Base-by-base conservation (phyloP, 192 early-diverging fungal species). In the Linnemannia elongata region DNA sequence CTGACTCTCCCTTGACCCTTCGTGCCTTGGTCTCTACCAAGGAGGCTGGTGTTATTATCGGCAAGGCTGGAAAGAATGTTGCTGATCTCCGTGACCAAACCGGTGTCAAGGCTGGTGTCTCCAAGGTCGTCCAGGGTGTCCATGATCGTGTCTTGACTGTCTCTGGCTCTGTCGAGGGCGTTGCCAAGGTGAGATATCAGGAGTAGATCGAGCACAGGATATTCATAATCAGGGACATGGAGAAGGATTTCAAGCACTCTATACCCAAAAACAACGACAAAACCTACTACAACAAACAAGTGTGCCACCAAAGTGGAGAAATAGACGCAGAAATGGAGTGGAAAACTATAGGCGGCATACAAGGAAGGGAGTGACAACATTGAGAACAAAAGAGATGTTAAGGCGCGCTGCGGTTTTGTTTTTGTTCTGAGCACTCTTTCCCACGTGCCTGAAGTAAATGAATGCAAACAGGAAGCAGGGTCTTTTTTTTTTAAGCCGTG, bases 11-110 rank as follows among this genome's bases (percentile, higher is more conserved):
- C 33, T 69, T 81, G 73, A 78, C 79, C 4, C 76, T 87, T 1
- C 95, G 97, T 79, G 96, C 97, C 24, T 89, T 99, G 8, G 96
- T 99, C 39, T 94, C 97, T 38, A 96, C 97, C 85, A 97, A 97
- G 85, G 98, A 99, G 87, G 96, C 96, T 22, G 96, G 96, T 72
- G 94, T 96, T 33, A 94, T 96, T 74, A 96, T 96, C 69, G 95
- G 95, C 70, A 95, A 96, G 84, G 93, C 92, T 69, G 97, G 97
- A 49, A 87, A 94, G 86, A 97, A 96, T 90, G 96, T 99, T 9
- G 95, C 96, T 42, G 96, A 97, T 70, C 92, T 99, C 76, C 93
- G 98, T 73, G 94, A 96, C 38, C 89, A 87, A 41, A 95, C 95
- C 78, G 96, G 96, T 80, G 97, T 97, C 79, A 96, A 95, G 79